Evolutionary conservation across 78 protist genomes (phyloP).

Genomic region (Dictyostelium citrinum): DNA sequence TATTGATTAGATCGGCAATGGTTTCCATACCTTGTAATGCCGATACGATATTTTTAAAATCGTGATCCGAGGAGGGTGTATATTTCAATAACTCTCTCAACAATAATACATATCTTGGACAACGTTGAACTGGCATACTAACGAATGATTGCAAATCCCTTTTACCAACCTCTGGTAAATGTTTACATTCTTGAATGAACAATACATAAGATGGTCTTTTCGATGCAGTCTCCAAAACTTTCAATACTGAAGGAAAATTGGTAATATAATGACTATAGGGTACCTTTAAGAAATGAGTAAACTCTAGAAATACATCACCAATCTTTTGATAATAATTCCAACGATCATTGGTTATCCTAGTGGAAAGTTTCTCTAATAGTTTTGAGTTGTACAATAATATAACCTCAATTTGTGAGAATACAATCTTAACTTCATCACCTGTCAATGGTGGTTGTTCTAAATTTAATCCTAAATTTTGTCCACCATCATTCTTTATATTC

Average conservation of each 20-base stretch:
- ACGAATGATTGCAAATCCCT: constrained; percentile 68
- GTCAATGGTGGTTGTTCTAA: constrained; percentile 40
- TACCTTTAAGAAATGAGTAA: constrained; percentile 56
- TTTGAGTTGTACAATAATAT: constrained; percentile 8
- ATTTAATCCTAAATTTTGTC: background rate
- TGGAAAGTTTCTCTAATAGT: constrained; percentile 3
- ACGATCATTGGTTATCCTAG: background rate
- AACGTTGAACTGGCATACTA: constrained; percentile 77
- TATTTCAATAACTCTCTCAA: constrained; percentile 54
- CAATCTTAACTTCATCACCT: constrained; percentile 30
- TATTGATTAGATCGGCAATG: constrained; percentile 48
- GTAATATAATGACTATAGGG: constrained; percentile 62
- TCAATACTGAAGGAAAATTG: constrained; percentile 26
- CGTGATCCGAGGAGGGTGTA: constrained; percentile 3
- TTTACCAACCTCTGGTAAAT: constrained; percentile 8
- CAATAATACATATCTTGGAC: constrained; percentile 69
- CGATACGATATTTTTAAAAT: background rate
- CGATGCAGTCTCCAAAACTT: constrained; percentile 28
- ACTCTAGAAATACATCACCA: constrained; percentile 58
- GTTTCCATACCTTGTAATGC: constrained; percentile 63
- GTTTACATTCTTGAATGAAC: constrained; percentile 39
- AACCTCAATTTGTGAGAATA: constrained; percentile 60
- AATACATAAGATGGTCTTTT: constrained; percentile 39
- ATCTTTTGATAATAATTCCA: constrained; percentile 11
- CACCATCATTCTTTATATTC: background rate